Evolutionary conservation across 106 monocot species (phyloP), one percentile per base, ranked within the genome.

Genomic region (Apostasia shenzhenica): DNA sequence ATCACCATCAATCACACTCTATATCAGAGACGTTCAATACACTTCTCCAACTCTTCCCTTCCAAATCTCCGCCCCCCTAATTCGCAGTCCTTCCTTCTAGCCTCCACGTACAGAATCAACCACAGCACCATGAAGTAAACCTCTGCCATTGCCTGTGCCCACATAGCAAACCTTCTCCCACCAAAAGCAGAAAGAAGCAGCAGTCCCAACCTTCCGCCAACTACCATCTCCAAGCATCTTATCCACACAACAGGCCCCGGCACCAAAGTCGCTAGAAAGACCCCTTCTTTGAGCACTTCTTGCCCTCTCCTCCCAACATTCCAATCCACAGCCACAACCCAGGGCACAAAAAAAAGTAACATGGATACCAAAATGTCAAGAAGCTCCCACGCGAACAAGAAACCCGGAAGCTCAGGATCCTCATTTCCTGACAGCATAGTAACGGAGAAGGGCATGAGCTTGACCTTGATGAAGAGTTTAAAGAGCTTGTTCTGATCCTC

Each of bases 111-210:
- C 73, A 81, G 55, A 52, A 82, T 26, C 63, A 91, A 65, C 91
- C 91, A 91, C 2, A 77, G 82, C n/a, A 84, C 91, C 84, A 91
- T 81, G 68, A 91, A 91, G 67, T 87, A 91, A 43, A 91, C 82
- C 72, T 91, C 87, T 9, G 73, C 66, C 2, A 82, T 37, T 14
- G 91, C 73, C 60, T 82, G 81, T 14, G 73, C 39, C 13, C 67
- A 58, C 55, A 67, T 75, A 8, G 82, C 79, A 67, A 82, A 75
- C 9, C 74, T 38, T 43, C 68, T 74, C 37, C 87, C 87, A 6
- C 79, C 82, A 59, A 80, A 41, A 11, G 61, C 47, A n/a, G 74
- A 52, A 68, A 82, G 42, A 9, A 78, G 41, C 67, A 68, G 59
- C 51, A 60, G 74, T 14, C 87, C 87, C 5, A 79, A 1, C 55